Evolutionary conservation across 352 stramenopile species (phyloP).

Genomic region (Globisporangium uncinulatum): DNA sequence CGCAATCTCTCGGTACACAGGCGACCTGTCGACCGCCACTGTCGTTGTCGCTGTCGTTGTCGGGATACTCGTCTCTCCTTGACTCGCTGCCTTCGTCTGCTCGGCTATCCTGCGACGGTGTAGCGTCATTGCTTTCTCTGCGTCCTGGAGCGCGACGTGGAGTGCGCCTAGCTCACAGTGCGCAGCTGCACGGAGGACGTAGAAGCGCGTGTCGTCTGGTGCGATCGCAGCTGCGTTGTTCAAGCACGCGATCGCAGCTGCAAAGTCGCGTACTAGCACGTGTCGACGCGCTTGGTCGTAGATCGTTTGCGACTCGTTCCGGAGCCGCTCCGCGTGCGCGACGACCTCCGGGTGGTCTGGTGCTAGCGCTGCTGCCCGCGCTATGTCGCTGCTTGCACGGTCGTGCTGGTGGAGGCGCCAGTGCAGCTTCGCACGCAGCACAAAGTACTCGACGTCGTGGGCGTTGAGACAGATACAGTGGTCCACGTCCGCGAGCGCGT

Average conservation of each 20-base stretch:
- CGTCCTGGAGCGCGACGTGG: slow-evolving; percentile 49
- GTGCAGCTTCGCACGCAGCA: slow-evolving; percentile 75
- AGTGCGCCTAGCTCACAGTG: slow-evolving; percentile 59
- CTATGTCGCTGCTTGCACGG: slow-evolving; percentile 62
- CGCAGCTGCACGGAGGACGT: slow-evolving; percentile 58
- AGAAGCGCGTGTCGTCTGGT: slow-evolving; percentile 61
- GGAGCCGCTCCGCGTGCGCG: slow-evolving; percentile 57
- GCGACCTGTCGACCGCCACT: slow-evolving; percentile 26
- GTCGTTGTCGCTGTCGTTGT: too few relatives aligned
- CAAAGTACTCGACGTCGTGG: slow-evolving; percentile 76
- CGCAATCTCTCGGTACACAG: slow-evolving; percentile 55
- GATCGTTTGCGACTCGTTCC: slow-evolving; percentile 64
- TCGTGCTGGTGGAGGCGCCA: slow-evolving; percentile 76
- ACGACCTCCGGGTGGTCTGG: slow-evolving; percentile 69
- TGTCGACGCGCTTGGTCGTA: slow-evolving; percentile 58
- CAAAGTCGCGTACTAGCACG: slow-evolving; percentile 41
- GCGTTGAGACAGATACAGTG: slow-evolving; percentile 77
- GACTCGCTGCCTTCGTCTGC: slow-evolving; percentile 1
- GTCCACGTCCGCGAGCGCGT: slow-evolving; percentile 70
- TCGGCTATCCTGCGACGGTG: slow-evolving; percentile 25
- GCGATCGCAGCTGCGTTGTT: slow-evolving; percentile 62
- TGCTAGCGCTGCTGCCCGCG: slow-evolving; percentile 40
- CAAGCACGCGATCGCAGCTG: slow-evolving; percentile 59
- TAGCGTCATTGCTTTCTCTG: slow-evolving; percentile 51
- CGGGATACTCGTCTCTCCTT: too few relatives aligned